These are phyloP conservation scores for Neurospora sp. DNA, from an alignment of 2,329 filamentous ascomycete species.

Conservation along the genomic window DNA sequence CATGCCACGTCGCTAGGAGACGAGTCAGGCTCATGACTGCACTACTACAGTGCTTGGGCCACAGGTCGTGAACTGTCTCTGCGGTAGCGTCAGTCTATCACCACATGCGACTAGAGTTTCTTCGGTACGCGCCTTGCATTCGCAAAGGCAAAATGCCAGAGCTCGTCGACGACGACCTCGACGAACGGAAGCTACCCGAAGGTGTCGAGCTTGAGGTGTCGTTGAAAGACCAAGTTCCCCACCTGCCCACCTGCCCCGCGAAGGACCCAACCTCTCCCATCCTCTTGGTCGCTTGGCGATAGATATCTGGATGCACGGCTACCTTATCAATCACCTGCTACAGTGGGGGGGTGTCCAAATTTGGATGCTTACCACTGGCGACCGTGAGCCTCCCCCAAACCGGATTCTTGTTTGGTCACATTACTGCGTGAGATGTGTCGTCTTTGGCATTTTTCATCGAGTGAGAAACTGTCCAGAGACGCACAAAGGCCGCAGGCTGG, in stretches of 20 bases:
- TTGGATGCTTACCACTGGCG: neutral
- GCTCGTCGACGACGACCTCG: neutral
- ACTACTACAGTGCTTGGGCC: neutral
- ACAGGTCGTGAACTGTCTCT: neutral
- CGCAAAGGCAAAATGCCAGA: neutral
- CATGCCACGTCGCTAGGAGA: constrained; percentile 2
- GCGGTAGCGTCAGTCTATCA: constrained; percentile 1
- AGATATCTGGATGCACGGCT: neutral
- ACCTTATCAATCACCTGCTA: neutral
- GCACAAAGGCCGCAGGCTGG: neutral
- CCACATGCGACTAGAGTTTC: neutral
- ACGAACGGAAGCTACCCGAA: neutral
- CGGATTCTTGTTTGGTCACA: neutral
- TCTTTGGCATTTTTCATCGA: neutral
- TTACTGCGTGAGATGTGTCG: neutral
- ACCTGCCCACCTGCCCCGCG: neutral
- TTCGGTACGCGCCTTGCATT: neutral
- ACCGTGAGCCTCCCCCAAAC: neutral
- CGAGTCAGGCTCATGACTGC: constrained; percentile 3
- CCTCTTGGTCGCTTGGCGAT: neutral
- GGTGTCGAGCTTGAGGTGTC: neutral
- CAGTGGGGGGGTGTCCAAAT: neutral
- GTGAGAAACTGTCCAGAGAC: neutral
- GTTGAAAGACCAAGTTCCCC: neutral
- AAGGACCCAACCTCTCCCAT: neutral